Conservation (phyloP, 2,329 filamentous ascomycete genomes). For the Leptodontidium sp. region DNA sequence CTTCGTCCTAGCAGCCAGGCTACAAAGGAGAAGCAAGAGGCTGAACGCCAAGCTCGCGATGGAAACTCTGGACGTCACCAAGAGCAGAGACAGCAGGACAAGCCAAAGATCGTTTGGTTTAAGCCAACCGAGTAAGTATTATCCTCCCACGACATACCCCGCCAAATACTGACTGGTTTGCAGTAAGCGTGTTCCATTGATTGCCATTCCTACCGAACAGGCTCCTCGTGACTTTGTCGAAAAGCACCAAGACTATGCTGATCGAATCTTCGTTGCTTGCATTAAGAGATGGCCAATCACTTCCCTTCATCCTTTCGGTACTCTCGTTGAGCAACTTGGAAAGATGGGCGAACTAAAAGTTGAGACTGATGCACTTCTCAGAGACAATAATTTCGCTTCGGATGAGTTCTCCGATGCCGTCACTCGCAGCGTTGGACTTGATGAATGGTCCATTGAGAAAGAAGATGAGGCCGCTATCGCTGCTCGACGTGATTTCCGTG, state of each 20-base stretch:
- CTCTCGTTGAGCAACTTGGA: conserved; percentile 94
- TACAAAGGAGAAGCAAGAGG: conserved; percentile 99
- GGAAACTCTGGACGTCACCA: conserved; percentile 75
- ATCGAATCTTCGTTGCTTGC: conserved; percentile 97
- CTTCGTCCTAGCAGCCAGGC: conserved; percentile 97
- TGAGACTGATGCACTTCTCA: conserved; percentile 94
- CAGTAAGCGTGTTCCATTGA: conserved; percentile 90
- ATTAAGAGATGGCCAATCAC: conserved; percentile 99
- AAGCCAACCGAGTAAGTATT: conserved; percentile 81
- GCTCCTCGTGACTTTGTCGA: conserved; percentile 97
- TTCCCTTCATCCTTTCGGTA: conserved; percentile 98
- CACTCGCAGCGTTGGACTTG: conserved; percentile 87
- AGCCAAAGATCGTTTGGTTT: conserved; percentile 99
- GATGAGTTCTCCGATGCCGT: conserved; percentile 99
- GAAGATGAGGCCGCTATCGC: conserved; percentile 80
- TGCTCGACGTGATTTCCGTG: conserved; percentile 87
- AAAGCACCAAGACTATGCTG: conserved; percentile 96
- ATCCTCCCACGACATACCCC: too few species aligned
- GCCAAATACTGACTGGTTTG: conserved; percentile 2
- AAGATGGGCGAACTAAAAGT: conserved; percentile 98
- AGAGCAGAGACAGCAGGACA: conserved; percentile 87
- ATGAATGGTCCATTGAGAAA: conserved; percentile 87
- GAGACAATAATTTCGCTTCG: conserved; percentile 98
- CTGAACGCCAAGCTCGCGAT: conserved; percentile 90
- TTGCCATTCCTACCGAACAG: conserved; percentile 98